Evolutionary conservation across 305 asterid genomes (phyloP).

Genomic region (Fraxinus latifolia): DNA sequence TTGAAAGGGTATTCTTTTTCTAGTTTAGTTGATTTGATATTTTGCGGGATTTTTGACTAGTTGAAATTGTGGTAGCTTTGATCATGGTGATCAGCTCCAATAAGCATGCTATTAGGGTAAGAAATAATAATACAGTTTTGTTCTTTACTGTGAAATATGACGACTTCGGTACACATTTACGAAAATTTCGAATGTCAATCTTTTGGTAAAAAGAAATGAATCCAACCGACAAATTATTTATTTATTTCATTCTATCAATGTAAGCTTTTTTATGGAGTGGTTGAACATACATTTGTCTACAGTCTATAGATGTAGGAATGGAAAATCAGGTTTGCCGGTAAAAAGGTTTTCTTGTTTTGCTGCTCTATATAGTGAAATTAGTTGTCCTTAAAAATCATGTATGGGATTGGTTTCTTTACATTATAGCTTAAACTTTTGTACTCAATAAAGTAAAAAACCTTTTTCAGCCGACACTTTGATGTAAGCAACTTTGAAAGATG

Average conservation of each 20-base stretch:
- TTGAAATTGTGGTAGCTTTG: background rate
- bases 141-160: too few relatives aligned
- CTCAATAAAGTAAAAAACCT: background rate
- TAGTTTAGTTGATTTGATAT: background rate
- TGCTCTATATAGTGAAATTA: too few relatives aligned
- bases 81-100: too few relatives aligned
- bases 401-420: background rate
- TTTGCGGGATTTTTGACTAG: background rate
- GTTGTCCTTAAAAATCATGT: background rate
- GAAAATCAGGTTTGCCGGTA: background rate
- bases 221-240: too few relatives aligned
- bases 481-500: background rate
- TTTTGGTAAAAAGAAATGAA: too few relatives aligned
- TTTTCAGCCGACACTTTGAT: too few relatives aligned
- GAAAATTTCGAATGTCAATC: too few relatives aligned
- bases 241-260: background rate
- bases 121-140: too few relatives aligned
- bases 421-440: background rate
- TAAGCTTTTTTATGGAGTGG: background rate
- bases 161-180: too few relatives aligned
- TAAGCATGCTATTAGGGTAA: too few relatives aligned
- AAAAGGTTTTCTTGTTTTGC: background rate
- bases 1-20: background rate
- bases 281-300: too few relatives aligned
- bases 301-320: background rate